These are phyloP conservation scores for Hygrophorus russula DNA, from an alignment of 768 basidiomycete genomes.

Conservation along the genomic window DNA sequence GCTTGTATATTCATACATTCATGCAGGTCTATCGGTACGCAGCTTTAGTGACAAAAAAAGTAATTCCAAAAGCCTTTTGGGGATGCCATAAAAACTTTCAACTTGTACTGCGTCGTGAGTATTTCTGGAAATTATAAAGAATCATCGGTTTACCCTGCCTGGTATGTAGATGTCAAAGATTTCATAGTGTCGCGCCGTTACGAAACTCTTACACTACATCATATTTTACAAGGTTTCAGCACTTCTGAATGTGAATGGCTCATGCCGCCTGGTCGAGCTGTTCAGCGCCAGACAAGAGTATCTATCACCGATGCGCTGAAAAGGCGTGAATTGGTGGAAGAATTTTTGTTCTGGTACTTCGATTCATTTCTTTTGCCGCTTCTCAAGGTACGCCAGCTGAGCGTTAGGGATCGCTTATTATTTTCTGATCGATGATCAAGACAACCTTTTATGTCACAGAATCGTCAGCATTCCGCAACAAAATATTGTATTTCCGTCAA, in stretches of 20 bases:
- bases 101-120: conserved; percentile 43
- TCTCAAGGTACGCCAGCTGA: conserved; percentile 45
- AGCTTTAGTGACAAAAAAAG: conserved; percentile 44
- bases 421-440: conserved; percentile 26
- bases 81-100: conserved; percentile 59
- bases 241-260: conserved; percentile 77
- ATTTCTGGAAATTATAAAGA: not conserved
- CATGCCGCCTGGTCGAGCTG: conserved; percentile 28
- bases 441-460: conserved; percentile 93
- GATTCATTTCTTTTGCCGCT: conserved; percentile 75
- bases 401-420: not conserved
- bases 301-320: conserved; percentile 62
- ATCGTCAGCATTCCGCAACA: conserved; percentile 73
- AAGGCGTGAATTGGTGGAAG: conserved; percentile 70
- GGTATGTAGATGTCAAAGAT: conserved; percentile 48
- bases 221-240: conserved; percentile 64
- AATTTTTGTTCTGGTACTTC: conserved; percentile 93
- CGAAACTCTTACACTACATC: conserved; percentile 71
- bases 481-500: conserved; percentile 84
- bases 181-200: conserved; percentile 71
- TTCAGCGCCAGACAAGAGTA: conserved; percentile 32
- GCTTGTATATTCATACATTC: not conserved
- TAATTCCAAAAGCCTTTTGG: conserved; percentile 75
- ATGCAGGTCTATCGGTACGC: conserved; percentile 69
- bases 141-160: not conserved